Evolutionary conservation across 2,329 filamentous ascomycete species (phyloP).

Genomic region (Botrytis cinerea): DNA sequence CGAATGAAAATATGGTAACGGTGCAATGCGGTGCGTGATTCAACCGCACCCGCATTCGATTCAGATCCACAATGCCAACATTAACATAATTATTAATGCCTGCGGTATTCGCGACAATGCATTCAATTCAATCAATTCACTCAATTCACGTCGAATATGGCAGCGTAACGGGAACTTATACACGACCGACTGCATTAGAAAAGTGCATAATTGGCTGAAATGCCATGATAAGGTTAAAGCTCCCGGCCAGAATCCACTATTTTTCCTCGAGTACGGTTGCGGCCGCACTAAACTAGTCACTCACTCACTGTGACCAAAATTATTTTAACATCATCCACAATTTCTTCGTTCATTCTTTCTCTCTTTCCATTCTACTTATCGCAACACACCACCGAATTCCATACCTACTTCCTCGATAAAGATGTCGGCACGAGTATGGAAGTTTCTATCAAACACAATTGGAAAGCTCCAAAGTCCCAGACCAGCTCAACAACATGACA

Average conservation of each 20-base stretch:
- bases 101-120: neutral
- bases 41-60: neutral
- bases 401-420: neutral
- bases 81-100: neutral
- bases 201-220: neutral
- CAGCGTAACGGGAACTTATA: no score
- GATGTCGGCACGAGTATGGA: slow-evolving; percentile 14
- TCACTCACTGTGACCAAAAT: slow-evolving; percentile 13
- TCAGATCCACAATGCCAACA: neutral
- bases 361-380: neutral
- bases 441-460: neutral
- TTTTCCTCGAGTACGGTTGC: slow-evolving; percentile 9
- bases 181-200: neutral
- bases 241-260: neutral
- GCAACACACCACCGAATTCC: neutral
- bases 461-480: slow-evolving; percentile 13
- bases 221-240: neutral
- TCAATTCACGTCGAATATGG: no score
- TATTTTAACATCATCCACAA: slow-evolving; percentile 15
- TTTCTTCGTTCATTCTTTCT: neutral
- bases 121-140: neutral
- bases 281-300: slow-evolving; percentile 19
- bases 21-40: neutral
- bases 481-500: neutral
- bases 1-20: neutral